Base-by-base conservation (phyloP, 306 rosid genomes). In the Dalbergia cultrata region DNA sequence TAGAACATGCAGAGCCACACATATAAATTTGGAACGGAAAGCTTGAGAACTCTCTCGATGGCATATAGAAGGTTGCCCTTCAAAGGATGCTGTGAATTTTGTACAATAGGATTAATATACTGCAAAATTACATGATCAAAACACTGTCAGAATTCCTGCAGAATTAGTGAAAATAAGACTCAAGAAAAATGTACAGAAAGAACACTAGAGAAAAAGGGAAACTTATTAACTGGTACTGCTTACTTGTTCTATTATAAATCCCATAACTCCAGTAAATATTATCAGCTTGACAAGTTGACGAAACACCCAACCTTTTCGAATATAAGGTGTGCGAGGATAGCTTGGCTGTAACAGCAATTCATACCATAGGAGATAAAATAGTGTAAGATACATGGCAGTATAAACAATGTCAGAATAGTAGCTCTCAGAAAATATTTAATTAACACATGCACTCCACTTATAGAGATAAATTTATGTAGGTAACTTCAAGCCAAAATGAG, bases 1-100 rank as follows among this genome's bases (percentile, higher is more conserved):
- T 96, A 96, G 90, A 96, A 96, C 97, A 92, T 92, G 97, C 99
- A 96, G 85, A 96, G 95, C 99, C 99, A 96, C 83, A 96, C 97
- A 37, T 96, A 96, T 92, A 96, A 84, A 77, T 92, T 90, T 78
- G 99, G 99, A 85, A 96, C 94, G 39, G 99, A 96, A 71, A 96
- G 99, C 91, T 93, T 96, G 88, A 96, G 82, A 80, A 96, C 81
- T 90, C 99, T 96, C 89, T 96, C 99, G 4, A 91, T 75, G 67
- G 93, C 96, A 79, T 88, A 90, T 80, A 96, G 84, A 67, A 90
- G 87, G 89, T 96, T 74, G 64, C 95, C 99, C 88, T 96, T 92
- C 81, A 96, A 81, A 70, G 98, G 99, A 83, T 96, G 99, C 81
- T 96, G 94, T 53, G 99, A 96, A 67, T 96, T 96, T 87, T 87